Evolutionary conservation across 257 asterid genomes (phyloP), one percentile per base, ranked within the genome.

Genomic region (Orobanche coerulescens): DNA sequence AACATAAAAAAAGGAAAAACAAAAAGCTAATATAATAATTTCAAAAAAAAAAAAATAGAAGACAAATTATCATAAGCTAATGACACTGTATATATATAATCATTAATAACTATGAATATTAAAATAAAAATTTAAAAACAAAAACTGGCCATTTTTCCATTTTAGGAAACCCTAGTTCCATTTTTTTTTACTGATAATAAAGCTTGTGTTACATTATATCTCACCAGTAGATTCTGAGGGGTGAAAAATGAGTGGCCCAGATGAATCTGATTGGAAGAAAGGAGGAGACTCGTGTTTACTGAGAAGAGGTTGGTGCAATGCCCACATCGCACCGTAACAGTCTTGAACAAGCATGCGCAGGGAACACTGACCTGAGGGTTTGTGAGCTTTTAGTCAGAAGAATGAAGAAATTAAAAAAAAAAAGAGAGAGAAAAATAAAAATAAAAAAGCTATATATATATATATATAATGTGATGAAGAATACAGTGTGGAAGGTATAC

Each of bases 311-410:
- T 91, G 74, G 93, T 80, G 94, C 98, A 91, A 72, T 91, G 98
- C 39, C 98, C 98, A 58, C 98, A 91, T 72, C 98, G 71, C 26
- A 91, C 98, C 1, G 98, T 88, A 15, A 91, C 98, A 4, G 87
- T 91, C 87, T 85, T 91, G 95, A 85, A 91, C 84, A 88, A 75
- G 75, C 96, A 85, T 1, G 95, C 67, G 74, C 93, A 74, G 61
- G 98, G 98, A 72, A 91, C 98, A 69, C 94, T 86, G 73, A 91
- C 98, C 98, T 91, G 33, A 13, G n/a, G n/a, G n/a, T n/a, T n/a
- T n/a, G n/a, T n/a, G n/a, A n/a, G n/a, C n/a, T n/a, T 51, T 23
- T 15, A 4, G 0, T 13, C 22, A 24, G n/a, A n/a, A n/a, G n/a
- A n/a, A n/a, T n/a, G n/a, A n/a, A n/a, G n/a, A n/a, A n/a, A n/a